A percentile compares a stretch with the other conserved stretches of the same genome.
phyloP scores from a whole-genome alignment of 75 land plant species.

The Azolla pinnata region DNA sequence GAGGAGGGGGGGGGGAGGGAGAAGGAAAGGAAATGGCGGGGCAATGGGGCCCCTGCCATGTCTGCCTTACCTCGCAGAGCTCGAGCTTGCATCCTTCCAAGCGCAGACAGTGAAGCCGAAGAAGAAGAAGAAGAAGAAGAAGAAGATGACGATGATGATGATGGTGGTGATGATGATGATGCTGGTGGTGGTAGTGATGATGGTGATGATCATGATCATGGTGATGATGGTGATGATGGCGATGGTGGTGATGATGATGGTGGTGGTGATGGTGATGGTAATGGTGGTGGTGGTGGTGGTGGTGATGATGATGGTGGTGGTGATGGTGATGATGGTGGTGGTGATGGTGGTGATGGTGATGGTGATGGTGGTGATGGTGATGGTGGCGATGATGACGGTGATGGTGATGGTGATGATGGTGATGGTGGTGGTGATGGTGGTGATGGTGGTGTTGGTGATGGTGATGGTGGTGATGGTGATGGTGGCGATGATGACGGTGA shows the following conservation, averaged over 20 bases:
- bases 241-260: background rate
- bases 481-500: background rate
- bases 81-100: too few relatives aligned
- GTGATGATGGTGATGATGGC: background rate
- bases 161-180: background rate
- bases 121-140: background rate
- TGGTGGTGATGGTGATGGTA: background rate
- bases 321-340: background rate
- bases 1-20: too few relatives aligned
- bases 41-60: too few relatives aligned
- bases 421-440: background rate
- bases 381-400: background rate
- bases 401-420: background rate
- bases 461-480: background rate
- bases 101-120: too few relatives aligned
- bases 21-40: too few relatives aligned
- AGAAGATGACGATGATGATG: background rate
- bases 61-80: too few relatives aligned
- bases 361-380: background rate
- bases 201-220: background rate
- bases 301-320: background rate
- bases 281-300: background rate
- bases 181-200: background rate
- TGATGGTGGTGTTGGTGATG: background rate
- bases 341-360: background rate